Base-by-base conservation (phyloP, 805 yeast species). In the Trichomonascus vanleenenianus region DNA sequence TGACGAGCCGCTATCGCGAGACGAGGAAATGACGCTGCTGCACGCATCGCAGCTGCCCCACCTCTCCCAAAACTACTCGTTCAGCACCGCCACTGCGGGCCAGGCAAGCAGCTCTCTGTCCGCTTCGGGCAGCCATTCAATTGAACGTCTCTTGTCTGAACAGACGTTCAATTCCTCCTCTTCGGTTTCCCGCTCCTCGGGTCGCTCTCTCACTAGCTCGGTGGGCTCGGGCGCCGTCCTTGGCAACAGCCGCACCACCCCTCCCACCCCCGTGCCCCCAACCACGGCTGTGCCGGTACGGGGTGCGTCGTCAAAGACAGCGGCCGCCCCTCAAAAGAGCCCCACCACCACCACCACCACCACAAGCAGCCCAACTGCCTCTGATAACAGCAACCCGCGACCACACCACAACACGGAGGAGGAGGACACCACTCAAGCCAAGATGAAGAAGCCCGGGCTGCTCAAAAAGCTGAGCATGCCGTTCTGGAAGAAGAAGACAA, bases 1-100 rank as follows among this genome's bases (percentile, higher is more conserved):
- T 8, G 57, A 52, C n/a, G 55, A 50, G 31, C 52, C 49, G 10
- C 40, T 54, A 31, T 52, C 55, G 15, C 32, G 38, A 14, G 57
- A 52, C 14, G 57, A 54, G 43, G 57, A 54, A 40, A 40, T 47
- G 33, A 45, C 55, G 2, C 43, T 54, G 18, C 50, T 45, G 14
- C 55, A 50, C 30, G 52, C 55, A 3, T 43, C 52, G 2, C 46
- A 41, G 39, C 41, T 43, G 41, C 44, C 46, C 15, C 50, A 52
- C 31, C 15, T 45, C 16, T 49, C 51, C 12, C 40, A 43, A 11
- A 31, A 34, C 27, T 43, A 52, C 40, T 40, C 47, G 7, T 35
- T 37, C 48, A 16, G 14, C 43, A 12, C 42, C 36, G 35, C 25
- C 39, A 14, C 33, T 10, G 44, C 22, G 30, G 39, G 7, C 39